A percentile compares a stretch with the other conserved stretches of the same genome.
phyloP scores from a whole-genome alignment of 495 filamentous ascomycete species.

The Ramalina intermedia region DNA sequence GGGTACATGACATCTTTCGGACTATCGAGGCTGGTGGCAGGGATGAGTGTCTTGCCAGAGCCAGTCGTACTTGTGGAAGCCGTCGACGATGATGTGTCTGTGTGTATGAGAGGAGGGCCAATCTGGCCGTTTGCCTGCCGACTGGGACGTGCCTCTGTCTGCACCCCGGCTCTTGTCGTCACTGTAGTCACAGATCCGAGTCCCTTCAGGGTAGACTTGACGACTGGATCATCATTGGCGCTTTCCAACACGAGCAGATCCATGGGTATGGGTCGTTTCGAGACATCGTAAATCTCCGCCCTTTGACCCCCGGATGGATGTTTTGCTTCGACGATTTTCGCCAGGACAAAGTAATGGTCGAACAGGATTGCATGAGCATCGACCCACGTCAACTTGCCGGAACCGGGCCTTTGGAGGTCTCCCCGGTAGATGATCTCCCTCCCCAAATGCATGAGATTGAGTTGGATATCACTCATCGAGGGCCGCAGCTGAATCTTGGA shows the following conservation, averaged over 20 bases:
- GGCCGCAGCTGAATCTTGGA: conserved; percentile 69
- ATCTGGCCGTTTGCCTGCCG: conserved; percentile 34
- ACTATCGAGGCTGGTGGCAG: conserved; percentile 37
- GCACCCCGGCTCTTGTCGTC: conserved; percentile 30
- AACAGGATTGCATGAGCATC: conserved; percentile 89
- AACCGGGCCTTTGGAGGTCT: conserved; percentile 77
- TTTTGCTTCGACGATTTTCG: conserved; percentile 57
- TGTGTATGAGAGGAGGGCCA: conserved; percentile 47
- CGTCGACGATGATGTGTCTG: conserved; percentile 39
- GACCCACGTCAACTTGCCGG: conserved; percentile 69
- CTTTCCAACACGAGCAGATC: conserved; percentile 85
- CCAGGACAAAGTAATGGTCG: conserved; percentile 89
- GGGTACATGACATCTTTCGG: conserved; percentile 72
- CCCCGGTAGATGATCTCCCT: conserved; percentile 79
- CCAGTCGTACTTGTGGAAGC: conserved; percentile 30
- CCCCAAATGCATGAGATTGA: conserved; percentile 85
- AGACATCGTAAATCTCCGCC: conserved; percentile 86
- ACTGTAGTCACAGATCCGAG: conserved; percentile 51
- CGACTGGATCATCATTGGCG: conserved; percentile 76
- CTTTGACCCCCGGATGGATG: conserved; percentile 52
- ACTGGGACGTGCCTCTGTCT: conserved; percentile 33
- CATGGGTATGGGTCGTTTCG: conserved; percentile 92
- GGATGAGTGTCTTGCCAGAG: conserved; percentile 30
- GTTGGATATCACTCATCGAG: conserved; percentile 73
- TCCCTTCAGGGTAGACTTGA: conserved; percentile 65